Conservation (phyloP, 202 grass and related monocot species). For the Thinopyrum obtusiflorum region DNA sequence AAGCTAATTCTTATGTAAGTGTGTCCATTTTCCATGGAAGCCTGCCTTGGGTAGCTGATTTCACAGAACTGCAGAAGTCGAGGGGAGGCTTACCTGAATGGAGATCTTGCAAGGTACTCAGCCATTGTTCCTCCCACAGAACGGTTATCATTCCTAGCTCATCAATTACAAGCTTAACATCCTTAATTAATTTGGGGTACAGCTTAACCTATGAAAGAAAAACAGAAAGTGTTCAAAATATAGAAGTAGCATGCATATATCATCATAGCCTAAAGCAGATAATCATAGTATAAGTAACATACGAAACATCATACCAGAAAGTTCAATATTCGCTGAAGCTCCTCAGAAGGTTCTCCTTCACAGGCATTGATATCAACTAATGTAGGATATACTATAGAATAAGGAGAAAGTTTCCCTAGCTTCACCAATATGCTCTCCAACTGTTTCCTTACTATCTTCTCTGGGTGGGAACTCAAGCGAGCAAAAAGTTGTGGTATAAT, state of each 20-base stretch:
- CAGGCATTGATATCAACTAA: constrained; percentile 90
- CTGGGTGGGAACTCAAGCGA: constrained; percentile 86
- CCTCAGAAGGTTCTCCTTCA: constrained; percentile 78
- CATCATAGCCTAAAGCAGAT: constrained; percentile 25
- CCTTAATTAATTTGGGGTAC: constrained; percentile 90
- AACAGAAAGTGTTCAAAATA: constrained; percentile 26
- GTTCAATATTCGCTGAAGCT: constrained; percentile 76
- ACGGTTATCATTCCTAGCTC: constrained; percentile 93
- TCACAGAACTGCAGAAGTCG: neutral
- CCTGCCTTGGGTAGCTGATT: constrained; percentile 17
- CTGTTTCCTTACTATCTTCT: constrained; percentile 78
- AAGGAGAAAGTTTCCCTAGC: constrained; percentile 82
- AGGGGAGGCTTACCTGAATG: constrained; percentile 71
- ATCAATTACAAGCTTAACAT: constrained; percentile 92
- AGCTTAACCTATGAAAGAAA: constrained; percentile 57
- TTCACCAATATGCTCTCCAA: constrained; percentile 81
- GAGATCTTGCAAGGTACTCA: constrained; percentile 98
- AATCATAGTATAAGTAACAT: neutral
- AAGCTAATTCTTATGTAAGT: constrained; percentile 3
- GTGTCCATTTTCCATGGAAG: constrained; percentile 18
- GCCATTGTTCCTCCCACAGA: constrained; percentile 99
- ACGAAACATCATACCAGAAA: constrained; percentile 60
- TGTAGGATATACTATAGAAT: constrained; percentile 88
- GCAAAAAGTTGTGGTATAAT: constrained; percentile 96
- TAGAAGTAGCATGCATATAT: neutral